phyloP scores from a whole-genome alignment of 257 asterid genomes.

The Rhazya stricta region DNA sequence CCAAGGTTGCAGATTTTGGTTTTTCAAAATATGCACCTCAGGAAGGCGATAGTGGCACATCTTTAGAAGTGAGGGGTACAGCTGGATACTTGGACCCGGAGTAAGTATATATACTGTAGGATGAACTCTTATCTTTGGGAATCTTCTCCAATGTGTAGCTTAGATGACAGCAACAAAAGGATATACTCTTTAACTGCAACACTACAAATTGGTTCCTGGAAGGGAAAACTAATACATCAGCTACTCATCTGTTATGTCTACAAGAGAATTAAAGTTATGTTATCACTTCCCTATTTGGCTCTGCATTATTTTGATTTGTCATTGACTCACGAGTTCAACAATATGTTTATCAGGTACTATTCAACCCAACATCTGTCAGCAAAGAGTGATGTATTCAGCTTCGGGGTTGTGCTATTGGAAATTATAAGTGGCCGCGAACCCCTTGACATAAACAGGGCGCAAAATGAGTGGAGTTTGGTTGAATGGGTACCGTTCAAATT shows the following conservation, averaged over 20 bases:
- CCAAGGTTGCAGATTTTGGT: conserved; percentile 87
- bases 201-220: background rate
- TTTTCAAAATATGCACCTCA: conserved; percentile 90
- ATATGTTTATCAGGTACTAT: conserved; percentile 48
- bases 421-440: conserved; percentile 76
- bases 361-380: conserved; percentile 76
- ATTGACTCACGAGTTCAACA: conserved; percentile 5
- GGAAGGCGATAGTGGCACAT: conserved; percentile 82
- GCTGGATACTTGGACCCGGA: conserved; percentile 94
- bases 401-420: conserved; percentile 67
- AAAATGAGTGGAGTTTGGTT: conserved; percentile 78
- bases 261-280: background rate
- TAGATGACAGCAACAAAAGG: background rate
- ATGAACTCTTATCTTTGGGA: background rate
- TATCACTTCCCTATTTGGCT: background rate
- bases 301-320: background rate
- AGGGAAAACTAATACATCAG: background rate
- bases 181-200: background rate
- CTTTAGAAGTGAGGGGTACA: conserved; percentile 70
- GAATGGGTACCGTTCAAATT: conserved; percentile 68
- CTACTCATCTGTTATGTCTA: background rate
- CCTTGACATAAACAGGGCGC: conserved; percentile 69
- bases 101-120: conserved; percentile 34
- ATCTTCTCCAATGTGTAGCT: background rate
- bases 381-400: conserved; percentile 89